phyloP scores from a whole-genome alignment of 768 basidiomycete genomes.

The Lyophyllum atratum region DNA sequence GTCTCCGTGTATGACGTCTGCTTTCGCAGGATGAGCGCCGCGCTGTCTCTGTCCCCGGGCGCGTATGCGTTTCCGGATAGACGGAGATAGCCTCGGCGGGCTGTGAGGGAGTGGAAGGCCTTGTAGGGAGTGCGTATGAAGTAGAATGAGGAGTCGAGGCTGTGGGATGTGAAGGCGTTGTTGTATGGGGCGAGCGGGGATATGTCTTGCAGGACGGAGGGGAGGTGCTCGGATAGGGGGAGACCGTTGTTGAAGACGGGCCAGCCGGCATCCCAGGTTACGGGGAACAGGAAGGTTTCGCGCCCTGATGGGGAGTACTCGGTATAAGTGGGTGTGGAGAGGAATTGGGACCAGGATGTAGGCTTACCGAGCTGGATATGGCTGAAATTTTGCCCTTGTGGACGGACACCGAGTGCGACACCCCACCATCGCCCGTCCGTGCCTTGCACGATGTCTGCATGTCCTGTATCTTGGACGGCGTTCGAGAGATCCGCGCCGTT shows the following conservation, averaged over 20 bases:
- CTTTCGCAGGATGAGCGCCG: constrained; percentile 37
- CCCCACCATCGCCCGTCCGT: constrained; percentile 41
- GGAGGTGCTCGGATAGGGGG: constrained; percentile 31
- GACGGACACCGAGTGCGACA: constrained; percentile 39
- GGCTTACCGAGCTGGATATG: constrained; percentile 34
- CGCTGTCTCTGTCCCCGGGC: constrained; percentile 38
- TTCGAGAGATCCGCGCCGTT: constrained; percentile 36
- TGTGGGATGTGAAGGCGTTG: constrained; percentile 28
- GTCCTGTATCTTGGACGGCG: constrained; percentile 40
- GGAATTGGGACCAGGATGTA: background rate
- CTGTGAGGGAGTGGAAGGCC: constrained; percentile 32
- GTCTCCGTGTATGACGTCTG: constrained; percentile 38
- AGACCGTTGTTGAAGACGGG: constrained; percentile 35
- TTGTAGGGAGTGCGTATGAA: constrained; percentile 42
- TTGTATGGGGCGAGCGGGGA: constrained; percentile 24
- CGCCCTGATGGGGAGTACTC: constrained; percentile 24
- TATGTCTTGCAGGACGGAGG: constrained; percentile 29
- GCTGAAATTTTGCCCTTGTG: constrained; percentile 33
- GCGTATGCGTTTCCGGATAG: constrained; percentile 36
- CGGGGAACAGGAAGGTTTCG: constrained; percentile 42
- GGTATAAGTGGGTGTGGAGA: background rate
- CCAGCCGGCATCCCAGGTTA: constrained; percentile 41
- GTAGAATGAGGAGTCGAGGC: constrained; percentile 35
- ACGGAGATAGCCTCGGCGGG: constrained; percentile 30
- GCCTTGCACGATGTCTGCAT: constrained; percentile 37